A percentile compares a stretch with the other conserved stretches of the same genome.
phyloP scores from a whole-genome alignment of 768 basidiomycete species.

The Psilocybe sp. region DNA sequence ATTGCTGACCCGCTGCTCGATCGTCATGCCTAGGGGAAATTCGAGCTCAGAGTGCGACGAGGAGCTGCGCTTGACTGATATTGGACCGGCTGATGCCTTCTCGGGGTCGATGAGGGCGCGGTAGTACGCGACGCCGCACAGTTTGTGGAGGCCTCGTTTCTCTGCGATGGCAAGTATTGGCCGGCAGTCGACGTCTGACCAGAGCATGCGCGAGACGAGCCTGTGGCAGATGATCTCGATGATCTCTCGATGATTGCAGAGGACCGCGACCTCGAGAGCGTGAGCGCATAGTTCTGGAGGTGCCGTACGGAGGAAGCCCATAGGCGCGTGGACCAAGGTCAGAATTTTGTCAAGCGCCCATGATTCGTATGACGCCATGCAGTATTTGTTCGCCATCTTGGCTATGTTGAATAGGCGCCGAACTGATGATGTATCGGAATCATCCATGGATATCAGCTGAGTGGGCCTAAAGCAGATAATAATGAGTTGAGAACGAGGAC shows the following conservation, averaged over 20 bases:
- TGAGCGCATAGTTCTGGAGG: slow-evolving; percentile 37
- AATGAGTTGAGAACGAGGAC: not conserved
- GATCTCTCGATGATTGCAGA: slow-evolving; percentile 45
- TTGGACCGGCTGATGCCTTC: slow-evolving; percentile 20
- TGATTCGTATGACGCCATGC: slow-evolving; percentile 38
- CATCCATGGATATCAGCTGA: slow-evolving; percentile 29
- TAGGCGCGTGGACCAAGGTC: slow-evolving; percentile 26
- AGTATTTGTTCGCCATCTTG: slow-evolving; percentile 45
- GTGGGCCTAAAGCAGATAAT: slow-evolving; percentile 26
- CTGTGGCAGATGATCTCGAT: slow-evolving; percentile 45
- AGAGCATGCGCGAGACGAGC: slow-evolving; percentile 51
- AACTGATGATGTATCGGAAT: slow-evolving; percentile 21
- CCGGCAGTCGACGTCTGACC: slow-evolving; percentile 48
- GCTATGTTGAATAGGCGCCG: slow-evolving; percentile 46
- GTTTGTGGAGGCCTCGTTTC: slow-evolving; percentile 27
- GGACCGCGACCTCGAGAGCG: slow-evolving; percentile 49
- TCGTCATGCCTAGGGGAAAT: slow-evolving; percentile 27
- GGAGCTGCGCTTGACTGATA: slow-evolving; percentile 9
- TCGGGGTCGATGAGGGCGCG: slow-evolving; percentile 40
- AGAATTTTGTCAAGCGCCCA: slow-evolving; percentile 44
- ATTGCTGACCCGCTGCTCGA: slow-evolving; percentile 44
- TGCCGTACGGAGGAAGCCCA: slow-evolving; percentile 27
- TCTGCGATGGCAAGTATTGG: slow-evolving; percentile 50
- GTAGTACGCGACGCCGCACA: slow-evolving; percentile 56
- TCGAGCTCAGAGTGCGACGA: slow-evolving; percentile 27